Percentiles rank a stretch among this genome's conserved stretches.
phyloP scores from a whole-genome alignment of 225 moss, liverwort and hornwort genomes.

The Asterella californica region DNA sequence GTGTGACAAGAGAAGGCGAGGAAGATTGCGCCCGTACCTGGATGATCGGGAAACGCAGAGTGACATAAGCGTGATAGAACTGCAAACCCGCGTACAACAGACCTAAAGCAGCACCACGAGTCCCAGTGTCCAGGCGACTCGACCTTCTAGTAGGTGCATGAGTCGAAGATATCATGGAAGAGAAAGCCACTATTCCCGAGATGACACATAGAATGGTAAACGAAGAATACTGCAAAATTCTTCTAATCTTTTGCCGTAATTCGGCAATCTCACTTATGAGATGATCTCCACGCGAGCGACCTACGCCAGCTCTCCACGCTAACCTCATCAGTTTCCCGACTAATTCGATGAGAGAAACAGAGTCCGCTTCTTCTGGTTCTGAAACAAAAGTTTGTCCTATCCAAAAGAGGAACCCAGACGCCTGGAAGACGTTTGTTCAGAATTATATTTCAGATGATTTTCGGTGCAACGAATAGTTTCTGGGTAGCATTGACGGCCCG shows the following conservation, averaged over 20 bases:
- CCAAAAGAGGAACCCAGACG: slow-evolving; percentile 50
- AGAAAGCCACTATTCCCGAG: slow-evolving; percentile 59
- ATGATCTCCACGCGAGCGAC: slow-evolving; percentile 43
- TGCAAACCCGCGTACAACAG: slow-evolving; percentile 53
- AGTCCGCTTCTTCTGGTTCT: slow-evolving; percentile 57
- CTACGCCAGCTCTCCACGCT: slow-evolving; percentile 38
- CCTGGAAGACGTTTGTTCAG: slow-evolving; percentile 60
- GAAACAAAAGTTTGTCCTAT: slow-evolving; percentile 58
- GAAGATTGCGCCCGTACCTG: slow-evolving; percentile 36
- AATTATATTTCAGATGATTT: slow-evolving; percentile 66
- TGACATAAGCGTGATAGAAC: slow-evolving; percentile 45
- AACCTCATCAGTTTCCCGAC: slow-evolving; percentile 41
- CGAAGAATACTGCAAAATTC: slow-evolving; percentile 38
- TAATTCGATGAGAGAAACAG: slow-evolving; percentile 48
- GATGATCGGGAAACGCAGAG: slow-evolving; percentile 64
- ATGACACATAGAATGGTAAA: slow-evolving; percentile 45
- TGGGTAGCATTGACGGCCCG: slow-evolving; percentile 68
- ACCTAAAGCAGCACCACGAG: slow-evolving; percentile 63
- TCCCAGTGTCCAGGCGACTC: slow-evolving; percentile 36
- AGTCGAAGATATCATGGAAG: slow-evolving; percentile 36
- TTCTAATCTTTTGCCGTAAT: slow-evolving; percentile 44
- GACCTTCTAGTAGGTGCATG: slow-evolving; percentile 22
- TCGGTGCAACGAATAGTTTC: slow-evolving; percentile 61
- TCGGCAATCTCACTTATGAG: slow-evolving; percentile 33
- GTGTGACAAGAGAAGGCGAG: neutral